Base-by-base conservation (phyloP, 2,329 filamentous ascomycete species). In the Xylariaceae sp. region DNA sequence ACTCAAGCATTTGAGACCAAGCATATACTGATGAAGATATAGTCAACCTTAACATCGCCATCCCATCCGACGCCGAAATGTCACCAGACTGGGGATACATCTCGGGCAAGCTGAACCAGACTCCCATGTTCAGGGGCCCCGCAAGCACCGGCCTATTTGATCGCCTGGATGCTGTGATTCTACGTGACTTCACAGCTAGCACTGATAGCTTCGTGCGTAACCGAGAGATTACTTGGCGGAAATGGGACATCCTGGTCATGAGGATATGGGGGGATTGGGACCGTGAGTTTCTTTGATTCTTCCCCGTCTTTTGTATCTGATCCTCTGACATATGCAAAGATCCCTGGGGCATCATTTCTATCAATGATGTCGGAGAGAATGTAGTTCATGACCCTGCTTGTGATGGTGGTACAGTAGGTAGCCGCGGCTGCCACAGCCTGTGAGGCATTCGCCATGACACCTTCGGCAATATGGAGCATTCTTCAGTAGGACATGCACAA, bases 181-280 rank as follows among this genome's bases (percentile, higher is more conserved):
- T 53, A 13, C 39, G 44, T 12, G 45, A 53, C 18, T 52, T 47
- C 36, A 36, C 17, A 1, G 22, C 38, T 11, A 41, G n/a, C 31
- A n/a, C 39, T 6, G 41, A 40, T 4, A 30, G 18, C 11, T 26
- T 41, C n/a, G 11, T 26, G 6, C 19, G 24, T 11, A 4, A n/a
- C 6, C 15, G 19, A 4, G 13, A 18, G 2, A 40, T 48, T 19
- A 26, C n/a, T 9, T 37, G 31, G 4, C 38, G 43, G 9, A 48
- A 39, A 19, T 53, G 49, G 49, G 51, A 52, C 15, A 39, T 53
- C 18, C 42, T 52, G 11, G 18, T 47, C 4, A 44, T 52, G 36
- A 47, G 43, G 40, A 26, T 26, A 11, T 26, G 22, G 6, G 39
- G 44, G 19, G 30, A 32, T n/a, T 43, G 37, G 17, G 38, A 41